These are phyloP conservation scores for Monascus purpureus DNA, from an alignment of 495 filamentous ascomycete genomes.

Conservation along the genomic window DNA sequence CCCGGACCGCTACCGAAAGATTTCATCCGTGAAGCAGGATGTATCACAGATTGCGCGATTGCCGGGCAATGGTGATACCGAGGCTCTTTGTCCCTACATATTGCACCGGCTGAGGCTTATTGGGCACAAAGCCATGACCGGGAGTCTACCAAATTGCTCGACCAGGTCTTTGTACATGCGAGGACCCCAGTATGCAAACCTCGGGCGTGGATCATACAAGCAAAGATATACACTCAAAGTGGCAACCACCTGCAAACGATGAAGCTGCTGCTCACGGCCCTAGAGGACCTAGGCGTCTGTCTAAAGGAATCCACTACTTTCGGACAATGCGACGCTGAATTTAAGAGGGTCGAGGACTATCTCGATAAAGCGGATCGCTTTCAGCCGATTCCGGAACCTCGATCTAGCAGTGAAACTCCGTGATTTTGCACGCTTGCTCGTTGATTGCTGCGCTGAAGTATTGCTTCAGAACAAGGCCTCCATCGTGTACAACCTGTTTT, in stretches of 20 bases:
- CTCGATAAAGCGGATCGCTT: conserved; percentile 49
- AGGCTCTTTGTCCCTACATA: conserved; percentile 52
- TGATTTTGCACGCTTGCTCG: conserved; percentile 46
- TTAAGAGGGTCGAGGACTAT: conserved; percentile 41
- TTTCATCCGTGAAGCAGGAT: conserved; percentile 71
- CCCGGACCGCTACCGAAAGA: conserved; percentile 79
- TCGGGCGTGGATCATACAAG: conserved; percentile 62
- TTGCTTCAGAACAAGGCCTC: conserved; percentile 57
- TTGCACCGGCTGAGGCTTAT: conserved; percentile 65
- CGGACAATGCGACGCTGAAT: conserved; percentile 62
- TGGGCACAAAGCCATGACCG: conserved; percentile 57
- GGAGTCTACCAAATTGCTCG: conserved; percentile 50
- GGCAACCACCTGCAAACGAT: conserved; percentile 60
- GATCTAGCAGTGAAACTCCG: conserved; percentile 53
- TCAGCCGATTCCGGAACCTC: conserved; percentile 59
- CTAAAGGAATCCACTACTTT: conserved; percentile 51
- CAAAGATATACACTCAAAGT: conserved; percentile 54
- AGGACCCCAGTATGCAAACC: conserved; percentile 60
- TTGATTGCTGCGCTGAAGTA: conserved; percentile 51
- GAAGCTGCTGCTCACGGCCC: conserved; percentile 47
- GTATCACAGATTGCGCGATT: conserved; percentile 53
- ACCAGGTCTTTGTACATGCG: conserved; percentile 49
- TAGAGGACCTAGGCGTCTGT: conserved; percentile 50
- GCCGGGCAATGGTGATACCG: conserved; percentile 56
- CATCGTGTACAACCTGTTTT: conserved; percentile 62